Conservation (phyloP, 225 moss, liverwort and hornwort species). For the Polytrichum commune region DNA sequence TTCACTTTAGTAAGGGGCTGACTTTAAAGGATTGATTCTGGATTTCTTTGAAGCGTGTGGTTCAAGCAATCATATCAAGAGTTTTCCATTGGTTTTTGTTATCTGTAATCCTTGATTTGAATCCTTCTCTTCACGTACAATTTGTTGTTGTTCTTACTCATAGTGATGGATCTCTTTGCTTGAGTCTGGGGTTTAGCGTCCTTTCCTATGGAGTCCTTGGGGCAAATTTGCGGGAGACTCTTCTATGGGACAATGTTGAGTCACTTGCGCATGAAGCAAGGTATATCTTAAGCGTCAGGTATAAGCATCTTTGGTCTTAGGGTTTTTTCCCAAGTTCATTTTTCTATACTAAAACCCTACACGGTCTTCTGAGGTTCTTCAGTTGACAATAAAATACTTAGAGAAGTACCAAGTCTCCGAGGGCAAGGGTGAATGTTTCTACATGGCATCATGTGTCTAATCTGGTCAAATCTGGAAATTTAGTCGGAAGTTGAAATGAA, state of each 20-base stretch:
- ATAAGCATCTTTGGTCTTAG: background rate
- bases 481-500: background rate
- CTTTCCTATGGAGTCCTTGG: too few relatives aligned
- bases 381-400: too few relatives aligned
- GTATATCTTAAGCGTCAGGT: background rate
- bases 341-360: background rate
- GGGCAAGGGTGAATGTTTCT: background rate
- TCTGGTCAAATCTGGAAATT: background rate
- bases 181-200: too few relatives aligned
- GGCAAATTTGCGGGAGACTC: too few relatives aligned
- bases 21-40: background rate
- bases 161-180: background rate
- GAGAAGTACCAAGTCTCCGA: too few relatives aligned
- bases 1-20: too few relatives aligned
- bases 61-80: constrained; percentile 1
- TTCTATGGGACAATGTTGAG: background rate
- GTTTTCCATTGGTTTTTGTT: background rate
- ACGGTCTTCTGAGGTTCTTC: too few relatives aligned
- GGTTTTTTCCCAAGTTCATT: background rate
- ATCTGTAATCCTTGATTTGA: background rate
- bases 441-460: background rate
- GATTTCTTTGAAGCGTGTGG: background rate
- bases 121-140: background rate
- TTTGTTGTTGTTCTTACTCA: background rate
- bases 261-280: background rate